These are phyloP conservation scores for Perkinsus chesapeaki DNA, from an alignment of 169 alveolate genomes.

Conservation along the genomic window DNA sequence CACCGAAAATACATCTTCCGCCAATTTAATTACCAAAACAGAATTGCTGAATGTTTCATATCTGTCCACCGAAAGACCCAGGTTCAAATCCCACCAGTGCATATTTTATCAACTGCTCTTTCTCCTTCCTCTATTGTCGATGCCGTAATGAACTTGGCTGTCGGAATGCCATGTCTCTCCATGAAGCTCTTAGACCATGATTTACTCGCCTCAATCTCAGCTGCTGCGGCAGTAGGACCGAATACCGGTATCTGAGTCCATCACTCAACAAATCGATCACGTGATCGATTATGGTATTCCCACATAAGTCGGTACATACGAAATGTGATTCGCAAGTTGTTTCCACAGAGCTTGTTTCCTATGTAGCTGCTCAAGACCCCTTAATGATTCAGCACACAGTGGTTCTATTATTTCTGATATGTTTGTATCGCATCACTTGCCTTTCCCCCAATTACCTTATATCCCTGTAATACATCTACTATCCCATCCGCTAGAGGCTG, in stretches of 20 bases:
- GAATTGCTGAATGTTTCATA: too few species aligned
- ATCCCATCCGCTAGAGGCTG: constrained; percentile 20
- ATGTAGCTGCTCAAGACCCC: too few species aligned
- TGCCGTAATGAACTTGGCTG: constrained; percentile 23
- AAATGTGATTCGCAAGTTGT: too few species aligned
- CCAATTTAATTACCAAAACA: too few species aligned
- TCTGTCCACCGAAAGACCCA: background rate
- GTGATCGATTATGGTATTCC: too few species aligned
- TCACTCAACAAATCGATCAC: too few species aligned
- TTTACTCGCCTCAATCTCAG: constrained; percentile 33
- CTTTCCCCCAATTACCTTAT: background rate
- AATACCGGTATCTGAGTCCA: constrained; percentile 15
- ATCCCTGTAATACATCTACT: constrained; percentile 11
- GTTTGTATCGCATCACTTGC: too few species aligned
- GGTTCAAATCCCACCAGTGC: background rate
- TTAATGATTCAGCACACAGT: too few species aligned
- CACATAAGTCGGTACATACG: too few species aligned
- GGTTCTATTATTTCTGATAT: too few species aligned
- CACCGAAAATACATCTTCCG: too few species aligned
- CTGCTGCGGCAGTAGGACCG: constrained; percentile 35
- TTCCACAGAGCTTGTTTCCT: too few species aligned
- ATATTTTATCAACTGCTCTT: background rate
- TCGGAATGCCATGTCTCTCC: constrained; percentile 27
- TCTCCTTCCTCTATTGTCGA: background rate
- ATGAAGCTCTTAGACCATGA: constrained; percentile 34